Base-by-base conservation (phyloP, 257 asterid species). In the Henckelia pumila region DNA sequence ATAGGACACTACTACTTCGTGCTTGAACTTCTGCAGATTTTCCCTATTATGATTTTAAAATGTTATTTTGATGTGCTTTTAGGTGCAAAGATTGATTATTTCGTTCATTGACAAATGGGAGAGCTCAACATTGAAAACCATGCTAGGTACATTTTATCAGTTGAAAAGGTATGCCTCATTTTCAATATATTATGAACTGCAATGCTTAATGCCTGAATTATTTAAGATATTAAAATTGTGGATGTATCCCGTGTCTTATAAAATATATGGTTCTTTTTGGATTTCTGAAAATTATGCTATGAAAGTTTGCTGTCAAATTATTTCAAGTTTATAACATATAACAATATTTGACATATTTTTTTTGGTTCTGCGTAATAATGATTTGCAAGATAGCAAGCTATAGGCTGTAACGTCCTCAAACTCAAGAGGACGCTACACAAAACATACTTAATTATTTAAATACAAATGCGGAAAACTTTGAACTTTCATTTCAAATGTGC, bases 111-210 rank as follows among this genome's bases (percentile, higher is more conserved):
- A 35, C 67, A 69, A 72, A 28, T 78, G 82, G 76, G 67, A 59
- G 82, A 78, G 63, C 79, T 78, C 17, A 57, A 69, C 60, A 37
- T 26, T 62, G 82, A 73, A 33, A 73, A 73, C 63, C 82, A 78
- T 61, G 76, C 56, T 49, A 66, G 66, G 53, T 78, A 69, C 76
- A 73, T 78, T 58, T 52, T 73, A 49, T 69, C 82, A 25, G 73
- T 78, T 56, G 82, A 78, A 58, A 78, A 78, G 82, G 82, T 73
- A 60, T 32, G 33, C 62, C 8, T 63, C 1, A 40, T 13, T 40
- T 35, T 40, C 50, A 40, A 40, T 40, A 2, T 11, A 2, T 1
- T 13, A 40, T 40, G 5, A 40, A 2, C 6, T 1, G 50, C 3
- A 17, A 13, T 13, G n/a, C 50, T 40, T 40, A 40, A 3, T 11